Evolutionary conservation across 768 basidiomycete genomes (phyloP).

Genomic region (Mrakia blollopis): DNA sequence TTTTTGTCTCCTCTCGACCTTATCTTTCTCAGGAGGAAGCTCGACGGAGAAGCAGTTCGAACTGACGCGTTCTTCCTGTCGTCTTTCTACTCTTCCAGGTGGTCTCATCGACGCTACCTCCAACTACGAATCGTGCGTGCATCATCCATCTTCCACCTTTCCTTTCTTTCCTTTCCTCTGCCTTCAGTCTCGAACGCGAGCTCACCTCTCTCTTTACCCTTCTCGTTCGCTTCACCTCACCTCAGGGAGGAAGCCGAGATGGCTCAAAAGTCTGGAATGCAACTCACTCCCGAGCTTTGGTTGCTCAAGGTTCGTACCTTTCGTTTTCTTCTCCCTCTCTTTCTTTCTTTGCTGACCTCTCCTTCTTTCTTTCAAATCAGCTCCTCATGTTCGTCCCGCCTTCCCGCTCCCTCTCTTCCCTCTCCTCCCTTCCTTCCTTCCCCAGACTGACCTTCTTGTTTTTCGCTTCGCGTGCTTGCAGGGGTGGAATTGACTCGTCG

Average conservation of each 20-base stretch:
- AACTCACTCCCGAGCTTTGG: conserved; percentile 43
- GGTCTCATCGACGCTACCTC: conserved; percentile 45
- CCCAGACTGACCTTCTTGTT: neutral
- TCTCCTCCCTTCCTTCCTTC: neutral
- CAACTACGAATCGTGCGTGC: conserved; percentile 33
- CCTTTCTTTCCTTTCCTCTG: too few relatives aligned
- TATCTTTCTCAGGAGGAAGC: too few relatives aligned
- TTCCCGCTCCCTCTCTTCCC: neutral
- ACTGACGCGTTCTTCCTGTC: too few relatives aligned
- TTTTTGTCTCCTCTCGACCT: too few relatives aligned
- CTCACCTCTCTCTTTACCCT: neutral
- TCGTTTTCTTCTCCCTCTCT: too few relatives aligned
- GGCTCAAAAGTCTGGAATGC: conserved; percentile 5
- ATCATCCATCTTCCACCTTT: neutral
- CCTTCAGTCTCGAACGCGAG: neutral
- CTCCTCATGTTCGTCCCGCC: neutral
- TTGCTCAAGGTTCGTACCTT: conserved; percentile 40
- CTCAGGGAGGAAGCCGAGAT: conserved; percentile 28
- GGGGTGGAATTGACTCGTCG: conserved; percentile 21
- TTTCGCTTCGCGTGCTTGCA: neutral
- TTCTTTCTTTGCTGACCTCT: neutral
- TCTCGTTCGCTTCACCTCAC: neutral
- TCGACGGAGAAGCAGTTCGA: too few relatives aligned
- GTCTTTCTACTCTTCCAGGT: too few relatives aligned
- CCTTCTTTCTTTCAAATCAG: neutral